Percentiles rank a stretch among this genome's conserved stretches.
Conservation (phyloP, 768 basidiomycete species). For the Collybia nuda region DNA sequence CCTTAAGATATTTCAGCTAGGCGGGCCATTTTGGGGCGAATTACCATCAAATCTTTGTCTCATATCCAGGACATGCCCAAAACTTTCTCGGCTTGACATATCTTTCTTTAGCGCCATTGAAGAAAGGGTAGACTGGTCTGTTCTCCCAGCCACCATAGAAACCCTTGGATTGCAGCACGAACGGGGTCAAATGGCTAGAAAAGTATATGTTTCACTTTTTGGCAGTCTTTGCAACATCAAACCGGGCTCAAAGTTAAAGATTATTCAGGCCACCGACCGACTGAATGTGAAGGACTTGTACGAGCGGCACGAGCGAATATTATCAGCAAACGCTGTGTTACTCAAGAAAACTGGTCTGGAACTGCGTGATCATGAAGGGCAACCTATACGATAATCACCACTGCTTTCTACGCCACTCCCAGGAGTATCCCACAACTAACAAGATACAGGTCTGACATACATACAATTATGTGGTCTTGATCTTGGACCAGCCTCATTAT, state of each 20-base stretch:
- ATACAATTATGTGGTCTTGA: too few relatives aligned
- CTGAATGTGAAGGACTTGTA: slow-evolving; percentile 9
- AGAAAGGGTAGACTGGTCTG: not conserved
- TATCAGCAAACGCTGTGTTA: slow-evolving; percentile 3
- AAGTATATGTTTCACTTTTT: slow-evolving; percentile 6
- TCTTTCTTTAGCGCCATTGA: slow-evolving; percentile 8
- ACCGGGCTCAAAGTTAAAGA: slow-evolving; percentile 2
- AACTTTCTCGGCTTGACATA: slow-evolving; percentile 13
- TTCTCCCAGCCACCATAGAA: slow-evolving; percentile 8
- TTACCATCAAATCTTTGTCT: not conserved
- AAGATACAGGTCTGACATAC: too few relatives aligned
- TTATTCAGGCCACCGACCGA: slow-evolving; percentile 9
- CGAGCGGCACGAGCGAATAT: slow-evolving; percentile 7
- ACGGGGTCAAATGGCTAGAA: slow-evolving; percentile 1
- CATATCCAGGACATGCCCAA: slow-evolving; percentile 8
- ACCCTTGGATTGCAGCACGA: slow-evolving; percentile 14
- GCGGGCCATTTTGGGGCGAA: not conserved
- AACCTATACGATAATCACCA: slow-evolving; percentile 1
- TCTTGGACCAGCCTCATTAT: too few relatives aligned
- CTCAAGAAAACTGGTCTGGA: slow-evolving; percentile 8
- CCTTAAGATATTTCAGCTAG: slow-evolving; percentile 10
- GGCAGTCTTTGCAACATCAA: not conserved
- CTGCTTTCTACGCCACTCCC: too few relatives aligned
- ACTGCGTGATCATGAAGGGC: slow-evolving; percentile 13
- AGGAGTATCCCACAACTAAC: too few relatives aligned